Base-by-base conservation (phyloP, 2,329 filamentous ascomycete genomes). In the Alternaria ethzedia region DNA sequence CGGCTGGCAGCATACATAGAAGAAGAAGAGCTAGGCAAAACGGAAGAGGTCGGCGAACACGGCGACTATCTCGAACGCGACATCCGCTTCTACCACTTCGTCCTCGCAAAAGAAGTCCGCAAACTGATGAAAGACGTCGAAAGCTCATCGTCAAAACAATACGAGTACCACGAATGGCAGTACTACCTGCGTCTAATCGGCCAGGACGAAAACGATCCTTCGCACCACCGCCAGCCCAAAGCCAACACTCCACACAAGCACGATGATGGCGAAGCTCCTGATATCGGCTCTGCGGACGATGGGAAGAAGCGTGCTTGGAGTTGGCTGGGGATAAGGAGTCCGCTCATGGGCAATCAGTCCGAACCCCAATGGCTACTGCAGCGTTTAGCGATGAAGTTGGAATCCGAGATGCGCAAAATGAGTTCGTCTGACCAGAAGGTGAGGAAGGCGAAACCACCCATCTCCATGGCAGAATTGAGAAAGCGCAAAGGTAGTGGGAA, bases 291-390 rank as follows among this genome's bases (percentile, higher is more conserved):
- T 5, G 76, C 76, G 13, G 72, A 75, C 8, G 74, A 75, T 26
- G 75, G 72, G 4, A 67, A 73, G 45, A 65, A 75, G 11, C 91
- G 88, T 86, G 89, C 87, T 7, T 93, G 91, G 91, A 92, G 89
- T 32, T 94, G 91, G 91, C 85, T 94, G 2, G 90, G 89, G 0
- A 84, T 87, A 50, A 82, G 86, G 13, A 91, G 88, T 68, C 91
- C 91, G 4, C 82, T 94, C 12, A 90, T 93, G 87, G 87, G 89
- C 4, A 85, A 85, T 51, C 86, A 88, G 72, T 86, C 87, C 59
- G 91, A 94, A 80, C 86, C 88, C 13, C 87, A 92, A 74, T 94
- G 91, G 91, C 87, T 94, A 36, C 77, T 93, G 44, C 88, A 92
- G 63, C 84, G 87, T 63, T 77, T 94, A 55, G 86, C 86, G 64